phyloP scores from a whole-genome alignment of 768 basidiomycete species.

The Leccinum uliginosum region DNA sequence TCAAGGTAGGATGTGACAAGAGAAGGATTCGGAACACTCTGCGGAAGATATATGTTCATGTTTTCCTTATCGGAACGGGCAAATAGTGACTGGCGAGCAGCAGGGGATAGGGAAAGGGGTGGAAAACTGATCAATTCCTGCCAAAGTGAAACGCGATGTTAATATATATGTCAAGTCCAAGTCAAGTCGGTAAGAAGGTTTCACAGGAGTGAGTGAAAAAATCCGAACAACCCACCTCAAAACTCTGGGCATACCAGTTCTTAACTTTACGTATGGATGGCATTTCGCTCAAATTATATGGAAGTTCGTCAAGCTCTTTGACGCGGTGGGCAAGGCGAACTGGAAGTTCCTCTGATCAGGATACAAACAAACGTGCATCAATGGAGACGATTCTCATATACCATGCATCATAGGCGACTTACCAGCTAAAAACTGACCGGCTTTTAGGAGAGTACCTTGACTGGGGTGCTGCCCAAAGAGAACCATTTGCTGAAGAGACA shows the following conservation, averaged over 20 bases:
- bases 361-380: not conserved
- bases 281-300: constrained; percentile 15
- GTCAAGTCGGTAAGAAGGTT: not conserved
- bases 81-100: constrained; percentile 11
- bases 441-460: constrained; percentile 16
- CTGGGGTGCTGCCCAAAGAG: constrained; percentile 18
- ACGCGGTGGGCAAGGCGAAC: constrained; percentile 17
- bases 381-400: not conserved
- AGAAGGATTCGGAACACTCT: constrained; percentile 14
- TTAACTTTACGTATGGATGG: constrained; percentile 17
- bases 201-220: not conserved
- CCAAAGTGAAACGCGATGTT: not conserved
- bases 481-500: constrained; percentile 17
- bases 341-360: constrained; percentile 10
- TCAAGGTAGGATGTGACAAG: constrained; percentile 19
- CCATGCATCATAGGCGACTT: not conserved
- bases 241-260: constrained; percentile 19
- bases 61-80: constrained; percentile 11
- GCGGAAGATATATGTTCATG: constrained; percentile 14
- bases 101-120: constrained; percentile 11
- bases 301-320: constrained; percentile 17
- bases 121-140: constrained; percentile 13
- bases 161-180: not conserved
- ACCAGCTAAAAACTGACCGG: constrained; percentile 15
- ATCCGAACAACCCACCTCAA: constrained; percentile 10